Conservation (phyloP, 768 basidiomycete genomes). For the Coprinellus aureogranulatus region DNA sequence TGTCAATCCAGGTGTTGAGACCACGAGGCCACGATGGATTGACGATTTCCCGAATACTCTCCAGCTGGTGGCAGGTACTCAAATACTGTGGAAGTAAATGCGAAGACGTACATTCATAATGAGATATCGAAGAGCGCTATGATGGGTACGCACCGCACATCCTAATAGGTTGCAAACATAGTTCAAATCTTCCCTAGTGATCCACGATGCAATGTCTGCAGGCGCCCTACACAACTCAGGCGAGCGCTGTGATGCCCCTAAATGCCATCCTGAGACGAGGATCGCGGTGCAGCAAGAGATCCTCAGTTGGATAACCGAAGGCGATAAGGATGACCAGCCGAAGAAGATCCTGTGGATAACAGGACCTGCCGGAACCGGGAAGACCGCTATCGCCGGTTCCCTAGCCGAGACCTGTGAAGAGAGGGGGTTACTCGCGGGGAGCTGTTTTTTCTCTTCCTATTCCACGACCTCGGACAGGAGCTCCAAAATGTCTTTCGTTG, state of each 20-base stretch:
- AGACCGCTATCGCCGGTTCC: constrained; percentile 9
- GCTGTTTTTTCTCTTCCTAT: constrained; percentile 12
- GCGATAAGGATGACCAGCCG: background rate
- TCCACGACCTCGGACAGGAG: background rate
- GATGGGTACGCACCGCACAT: no score
- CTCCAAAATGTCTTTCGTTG: background rate
- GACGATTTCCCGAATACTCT: no score
- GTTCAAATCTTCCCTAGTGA: no score
- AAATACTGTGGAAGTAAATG: no score
- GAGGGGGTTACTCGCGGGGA: constrained; percentile 1
- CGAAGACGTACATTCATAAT: no score
- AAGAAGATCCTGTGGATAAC: constrained; percentile 3
- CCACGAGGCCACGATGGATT: no score
- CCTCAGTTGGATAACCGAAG: constrained; percentile 1
- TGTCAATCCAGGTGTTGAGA: no score
- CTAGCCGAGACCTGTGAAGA: constrained; percentile 6
- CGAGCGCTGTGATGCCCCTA: constrained; percentile 6
- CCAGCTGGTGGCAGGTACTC: no score
- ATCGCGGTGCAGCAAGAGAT: constrained; percentile 6
- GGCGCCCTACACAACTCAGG: constrained; percentile 11
- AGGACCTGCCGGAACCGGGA: constrained; percentile 11
- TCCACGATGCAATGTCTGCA: background rate
- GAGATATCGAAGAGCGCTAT: no score
- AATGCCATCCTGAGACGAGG: constrained; percentile 7
- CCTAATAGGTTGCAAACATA: no score